Conservation (phyloP, 139 green algal genomes). For the Edaphochlamys debaryana region DNA sequence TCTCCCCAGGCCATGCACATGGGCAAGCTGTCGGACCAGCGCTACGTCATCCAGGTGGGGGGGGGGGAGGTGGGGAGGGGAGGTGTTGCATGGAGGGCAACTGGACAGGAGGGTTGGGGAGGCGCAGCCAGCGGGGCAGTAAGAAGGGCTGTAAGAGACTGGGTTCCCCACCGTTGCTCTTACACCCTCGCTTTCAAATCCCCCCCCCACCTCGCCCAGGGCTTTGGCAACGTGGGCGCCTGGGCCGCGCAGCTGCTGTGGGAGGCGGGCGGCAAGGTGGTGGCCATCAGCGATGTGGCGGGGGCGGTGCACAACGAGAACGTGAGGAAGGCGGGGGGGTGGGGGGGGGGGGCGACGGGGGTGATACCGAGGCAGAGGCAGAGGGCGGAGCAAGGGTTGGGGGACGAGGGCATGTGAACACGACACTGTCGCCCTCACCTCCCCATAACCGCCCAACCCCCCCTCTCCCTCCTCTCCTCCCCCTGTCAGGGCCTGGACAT, state of each 20-base stretch:
- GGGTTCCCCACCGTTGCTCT: no score
- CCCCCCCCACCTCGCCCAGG: constrained; percentile 58
- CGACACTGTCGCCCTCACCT: no score
- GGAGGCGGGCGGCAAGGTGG: constrained; percentile 81
- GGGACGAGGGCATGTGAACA: no score
- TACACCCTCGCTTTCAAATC: no score
- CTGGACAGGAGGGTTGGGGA: no score
- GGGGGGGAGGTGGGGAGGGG: not conserved
- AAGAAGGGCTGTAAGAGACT: no score
- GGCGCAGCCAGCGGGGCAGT: no score
- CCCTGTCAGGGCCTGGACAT: constrained; percentile 70
- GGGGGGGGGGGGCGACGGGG: no score
- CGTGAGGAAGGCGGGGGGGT: no score
- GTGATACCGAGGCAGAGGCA: not conserved
- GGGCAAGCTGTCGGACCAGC: constrained; percentile 68
- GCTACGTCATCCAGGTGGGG: constrained; percentile 85
- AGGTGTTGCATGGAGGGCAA: no score
- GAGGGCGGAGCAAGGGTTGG: no score
- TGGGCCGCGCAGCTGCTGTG: constrained; percentile 77
- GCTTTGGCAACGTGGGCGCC: constrained; percentile 92
- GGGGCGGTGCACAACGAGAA: constrained; percentile 76
- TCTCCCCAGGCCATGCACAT: constrained; percentile 3
- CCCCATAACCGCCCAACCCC: no score
- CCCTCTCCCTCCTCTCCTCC: not conserved
- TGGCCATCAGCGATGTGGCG: constrained; percentile 84